Conservation (phyloP, 805 yeast species). For the Yamadazyma nakazawae region DNA sequence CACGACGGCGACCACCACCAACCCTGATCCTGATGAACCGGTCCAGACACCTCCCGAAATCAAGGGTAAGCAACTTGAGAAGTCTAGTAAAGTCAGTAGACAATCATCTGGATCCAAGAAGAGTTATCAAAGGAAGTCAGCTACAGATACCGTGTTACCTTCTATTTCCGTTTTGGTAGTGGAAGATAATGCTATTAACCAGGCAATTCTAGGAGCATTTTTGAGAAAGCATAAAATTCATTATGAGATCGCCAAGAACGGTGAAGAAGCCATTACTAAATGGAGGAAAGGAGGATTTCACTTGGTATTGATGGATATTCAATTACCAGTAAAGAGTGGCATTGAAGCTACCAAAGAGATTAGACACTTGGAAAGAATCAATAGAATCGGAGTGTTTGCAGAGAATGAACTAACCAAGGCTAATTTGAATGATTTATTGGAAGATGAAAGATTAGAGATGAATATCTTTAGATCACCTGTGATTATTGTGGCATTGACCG, state of each 20-base stretch:
- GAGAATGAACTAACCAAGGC: slow-evolving; percentile 31
- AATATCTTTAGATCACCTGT: slow-evolving; percentile 83
- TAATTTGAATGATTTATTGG: slow-evolving; percentile 22
- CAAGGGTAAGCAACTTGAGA: background rate
- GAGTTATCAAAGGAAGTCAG: slow-evolving; percentile 20
- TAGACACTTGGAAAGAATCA: slow-evolving; percentile 74
- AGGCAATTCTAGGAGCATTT: slow-evolving; percentile 85
- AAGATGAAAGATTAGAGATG: slow-evolving; percentile 56
- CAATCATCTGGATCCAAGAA: slow-evolving; percentile 13
- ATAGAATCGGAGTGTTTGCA: slow-evolving; percentile 70
- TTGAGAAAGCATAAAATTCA: slow-evolving; percentile 80
- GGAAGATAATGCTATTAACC: slow-evolving; percentile 94
- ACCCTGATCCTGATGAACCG: background rate
- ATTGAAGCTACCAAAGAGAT: slow-evolving; percentile 93
- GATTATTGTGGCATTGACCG: slow-evolving; percentile 96
- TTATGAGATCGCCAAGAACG: slow-evolving; percentile 85
- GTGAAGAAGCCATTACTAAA: slow-evolving; percentile 89
- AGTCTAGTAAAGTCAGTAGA: slow-evolving; percentile 4
- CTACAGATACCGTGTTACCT: slow-evolving; percentile 70
- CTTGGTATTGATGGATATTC: slow-evolving; percentile 94
- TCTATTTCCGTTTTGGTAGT: slow-evolving; percentile 89
- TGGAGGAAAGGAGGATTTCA: slow-evolving; percentile 96
- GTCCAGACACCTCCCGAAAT: background rate
- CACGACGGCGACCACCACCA: background rate
- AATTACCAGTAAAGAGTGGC: slow-evolving; percentile 93